Evolutionary conservation across 2,329 filamentous ascomycete species (phyloP).

Genomic region (Aspergillus caelatus): DNA sequence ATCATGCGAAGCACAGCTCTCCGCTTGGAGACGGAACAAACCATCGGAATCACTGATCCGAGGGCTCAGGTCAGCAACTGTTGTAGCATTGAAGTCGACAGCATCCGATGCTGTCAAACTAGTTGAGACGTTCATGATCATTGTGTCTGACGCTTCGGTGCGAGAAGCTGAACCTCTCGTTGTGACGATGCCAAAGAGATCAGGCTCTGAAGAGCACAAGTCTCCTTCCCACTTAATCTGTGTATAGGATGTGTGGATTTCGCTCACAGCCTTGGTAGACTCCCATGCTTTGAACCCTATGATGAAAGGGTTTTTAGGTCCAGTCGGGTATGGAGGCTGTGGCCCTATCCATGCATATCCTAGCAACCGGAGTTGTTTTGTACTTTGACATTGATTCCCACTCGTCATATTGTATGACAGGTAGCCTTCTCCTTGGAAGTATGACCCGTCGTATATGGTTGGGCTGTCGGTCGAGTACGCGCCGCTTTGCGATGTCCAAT

Average conservation of each 20-base stretch:
- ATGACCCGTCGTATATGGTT: constrained; percentile 10
- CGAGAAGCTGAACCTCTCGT: background rate
- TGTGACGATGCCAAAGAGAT: constrained; percentile 1
- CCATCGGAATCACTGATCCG: background rate
- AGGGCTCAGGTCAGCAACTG: background rate
- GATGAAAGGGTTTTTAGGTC: constrained; percentile 1
- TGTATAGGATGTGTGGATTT: constrained; percentile 4
- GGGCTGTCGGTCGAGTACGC: background rate
- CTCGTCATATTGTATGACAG: constrained; percentile 1
- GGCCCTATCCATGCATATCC: constrained; percentile 10
- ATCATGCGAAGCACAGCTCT: background rate
- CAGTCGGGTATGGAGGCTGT: constrained; percentile 3
- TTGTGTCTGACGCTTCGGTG: background rate
- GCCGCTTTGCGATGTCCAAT: constrained; percentile 8
- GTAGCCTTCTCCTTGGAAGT: constrained; percentile 5
- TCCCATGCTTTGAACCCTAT: constrained; percentile 12
- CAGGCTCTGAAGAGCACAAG: background rate
- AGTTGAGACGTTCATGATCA: background rate
- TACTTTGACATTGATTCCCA: background rate
- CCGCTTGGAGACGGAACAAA: background rate
- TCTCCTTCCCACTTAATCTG: background rate
- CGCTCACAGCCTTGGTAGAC: background rate
- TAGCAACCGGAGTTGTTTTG: background rate
- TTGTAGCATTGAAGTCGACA: constrained; percentile 3
- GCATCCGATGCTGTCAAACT: background rate